Conservation (phyloP, 2,329 filamentous ascomycete genomes). For the Blastomyces emzantsi region DNA sequence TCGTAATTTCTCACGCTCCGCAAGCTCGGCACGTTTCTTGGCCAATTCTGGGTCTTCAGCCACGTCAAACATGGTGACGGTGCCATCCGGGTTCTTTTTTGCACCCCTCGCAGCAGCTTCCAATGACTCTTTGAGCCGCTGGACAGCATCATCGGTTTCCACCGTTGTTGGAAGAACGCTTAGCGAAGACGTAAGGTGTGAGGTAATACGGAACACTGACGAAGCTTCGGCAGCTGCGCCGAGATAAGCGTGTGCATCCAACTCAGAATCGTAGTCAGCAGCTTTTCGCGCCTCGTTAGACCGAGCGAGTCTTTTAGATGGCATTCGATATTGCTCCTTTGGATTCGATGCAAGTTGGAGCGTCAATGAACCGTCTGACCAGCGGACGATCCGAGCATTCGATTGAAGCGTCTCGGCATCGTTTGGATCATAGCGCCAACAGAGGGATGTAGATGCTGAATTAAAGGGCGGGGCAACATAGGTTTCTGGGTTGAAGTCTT, state of each 20-base stretch:
- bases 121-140: constrained; percentile 52
- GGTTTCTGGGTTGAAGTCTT: constrained; percentile 51
- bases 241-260: constrained; percentile 57
- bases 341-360: constrained; percentile 56
- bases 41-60: constrained; percentile 55
- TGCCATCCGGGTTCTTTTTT: constrained; percentile 43
- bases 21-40: constrained; percentile 49
- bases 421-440: constrained; percentile 57
- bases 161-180: constrained; percentile 48
- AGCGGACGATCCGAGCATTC: constrained; percentile 56
- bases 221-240: constrained; percentile 50
- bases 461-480: constrained; percentile 55
- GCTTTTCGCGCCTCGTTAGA: constrained; percentile 44
- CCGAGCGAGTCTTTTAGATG: constrained; percentile 50
- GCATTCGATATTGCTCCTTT: constrained; percentile 51
- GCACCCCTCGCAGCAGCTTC: constrained; percentile 47
- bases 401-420: constrained; percentile 51
- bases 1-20: constrained; percentile 50
- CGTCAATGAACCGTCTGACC: constrained; percentile 59
- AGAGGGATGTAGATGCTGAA: constrained; percentile 55
- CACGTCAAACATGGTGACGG: constrained; percentile 49
- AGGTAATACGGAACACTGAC: constrained; percentile 51
- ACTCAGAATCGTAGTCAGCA: constrained; percentile 43
- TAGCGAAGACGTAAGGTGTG: constrained; percentile 54
- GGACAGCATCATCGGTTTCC: constrained; percentile 52